These are phyloP conservation scores for Xylariales sp. DNA, from an alignment of 2,329 filamentous ascomycete species.

Conservation along the genomic window DNA sequence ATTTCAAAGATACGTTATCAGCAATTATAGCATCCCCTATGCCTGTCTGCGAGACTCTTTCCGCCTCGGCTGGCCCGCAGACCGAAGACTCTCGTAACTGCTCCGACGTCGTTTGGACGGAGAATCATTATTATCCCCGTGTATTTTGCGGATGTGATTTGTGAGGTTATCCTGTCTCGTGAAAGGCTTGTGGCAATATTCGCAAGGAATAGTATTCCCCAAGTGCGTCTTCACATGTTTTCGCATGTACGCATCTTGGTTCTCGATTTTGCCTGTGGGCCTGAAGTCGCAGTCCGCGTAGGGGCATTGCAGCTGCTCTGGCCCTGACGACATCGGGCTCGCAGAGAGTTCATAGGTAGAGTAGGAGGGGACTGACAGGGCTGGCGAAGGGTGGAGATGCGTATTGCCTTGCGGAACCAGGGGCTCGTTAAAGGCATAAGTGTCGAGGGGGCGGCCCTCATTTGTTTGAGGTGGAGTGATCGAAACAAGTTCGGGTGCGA, in stretches of 20 bases:
- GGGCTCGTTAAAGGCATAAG: background rate
- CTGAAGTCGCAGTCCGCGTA: slow-evolving; percentile 18
- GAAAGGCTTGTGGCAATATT: slow-evolving; percentile 23
- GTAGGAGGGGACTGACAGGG: background rate
- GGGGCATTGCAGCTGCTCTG: slow-evolving; percentile 16
- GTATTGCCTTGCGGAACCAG: background rate
- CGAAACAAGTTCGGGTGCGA: background rate
- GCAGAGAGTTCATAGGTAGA: slow-evolving; percentile 13
- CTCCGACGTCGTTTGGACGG: slow-evolving; percentile 14
- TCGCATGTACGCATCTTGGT: slow-evolving; percentile 27
- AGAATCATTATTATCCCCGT: background rate
- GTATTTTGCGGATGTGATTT: slow-evolving; percentile 21
- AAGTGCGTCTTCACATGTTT: slow-evolving; percentile 34
- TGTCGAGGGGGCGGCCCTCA: background rate
- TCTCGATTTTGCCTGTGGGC: slow-evolving; percentile 27
- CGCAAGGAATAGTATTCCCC: slow-evolving; percentile 18
- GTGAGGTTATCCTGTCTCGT: slow-evolving; percentile 33
- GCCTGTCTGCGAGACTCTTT: slow-evolving; percentile 12
- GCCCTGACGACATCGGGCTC: background rate
- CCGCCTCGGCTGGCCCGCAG: slow-evolving; percentile 1
- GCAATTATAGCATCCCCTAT: background rate
- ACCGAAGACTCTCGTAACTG: slow-evolving; percentile 1
- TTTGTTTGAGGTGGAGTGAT: slow-evolving; percentile 1
- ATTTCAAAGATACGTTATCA: background rate
- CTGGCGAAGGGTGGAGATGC: slow-evolving; percentile 4